Conservation (phyloP, 2,329 filamentous ascomycete species). For the Alternaria tenuissima region DNA sequence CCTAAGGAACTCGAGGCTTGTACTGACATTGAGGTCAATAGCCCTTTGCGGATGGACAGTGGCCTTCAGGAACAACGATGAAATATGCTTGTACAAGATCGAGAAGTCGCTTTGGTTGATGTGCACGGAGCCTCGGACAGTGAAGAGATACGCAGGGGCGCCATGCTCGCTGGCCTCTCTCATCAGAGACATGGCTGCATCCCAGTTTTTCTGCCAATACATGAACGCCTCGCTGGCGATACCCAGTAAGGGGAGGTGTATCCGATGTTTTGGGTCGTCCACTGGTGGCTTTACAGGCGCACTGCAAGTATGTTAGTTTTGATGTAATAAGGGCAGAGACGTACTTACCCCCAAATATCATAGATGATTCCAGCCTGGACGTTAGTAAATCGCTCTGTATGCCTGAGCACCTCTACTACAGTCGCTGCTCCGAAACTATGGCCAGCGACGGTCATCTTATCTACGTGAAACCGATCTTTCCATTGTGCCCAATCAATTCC, state of each 20-base stretch:
- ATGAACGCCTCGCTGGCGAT: conserved; percentile 75
- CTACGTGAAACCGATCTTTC: conserved; percentile 63
- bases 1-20: conserved; percentile 69
- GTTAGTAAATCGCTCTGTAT: conserved; percentile 63
- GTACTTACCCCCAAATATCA: conserved; percentile 66
- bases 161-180: conserved; percentile 62
- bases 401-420: conserved; percentile 66
- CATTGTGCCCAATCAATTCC: conserved; percentile 66
- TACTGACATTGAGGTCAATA: conserved; percentile 68
- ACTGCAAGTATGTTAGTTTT: conserved; percentile 44
- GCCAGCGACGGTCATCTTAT: conserved; percentile 68
- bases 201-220: conserved; percentile 72
- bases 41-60: conserved; percentile 70
- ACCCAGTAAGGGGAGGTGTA: conserved; percentile 65
- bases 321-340: background rate
- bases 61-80: conserved; percentile 67
- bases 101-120: conserved; percentile 73
- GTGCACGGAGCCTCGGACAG: conserved; percentile 68
- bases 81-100: conserved; percentile 67
- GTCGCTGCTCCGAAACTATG: conserved; percentile 75
- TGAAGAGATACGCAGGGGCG: conserved; percentile 57
- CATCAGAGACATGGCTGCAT: conserved; percentile 64
- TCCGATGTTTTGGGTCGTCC: conserved; percentile 56
- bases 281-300: conserved; percentile 54
- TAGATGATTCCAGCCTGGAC: conserved; percentile 71